phyloP scores from a whole-genome alignment of 176 grass and related monocot genomes.

The Phoenix roebelenii region DNA sequence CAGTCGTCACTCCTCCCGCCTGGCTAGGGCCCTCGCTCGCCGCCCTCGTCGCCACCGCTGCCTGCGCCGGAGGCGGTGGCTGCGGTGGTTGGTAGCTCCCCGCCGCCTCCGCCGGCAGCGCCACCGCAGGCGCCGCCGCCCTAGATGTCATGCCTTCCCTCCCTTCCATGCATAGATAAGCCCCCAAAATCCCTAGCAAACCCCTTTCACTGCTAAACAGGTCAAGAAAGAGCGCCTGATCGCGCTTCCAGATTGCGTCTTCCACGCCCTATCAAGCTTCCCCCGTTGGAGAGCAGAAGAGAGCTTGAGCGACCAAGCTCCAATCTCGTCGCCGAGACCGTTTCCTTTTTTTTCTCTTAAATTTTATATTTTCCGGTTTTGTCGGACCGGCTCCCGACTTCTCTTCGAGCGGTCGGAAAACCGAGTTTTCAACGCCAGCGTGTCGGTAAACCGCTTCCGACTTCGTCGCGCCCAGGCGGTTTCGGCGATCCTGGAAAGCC shows the following conservation, averaged over 20 bases:
- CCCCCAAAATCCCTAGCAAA: not conserved
- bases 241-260: not conserved
- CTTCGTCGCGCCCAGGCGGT: not conserved
- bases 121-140: not conserved
- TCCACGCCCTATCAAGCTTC: constrained; percentile 24
- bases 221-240: no score
- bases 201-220: no score
- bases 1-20: constrained; percentile 20
- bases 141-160: constrained; percentile 22
- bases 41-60: not conserved
- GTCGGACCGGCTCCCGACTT: no score
- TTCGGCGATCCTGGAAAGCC: not conserved
- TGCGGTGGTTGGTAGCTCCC: not conserved
- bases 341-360: not conserved
- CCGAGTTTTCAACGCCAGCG: no score
- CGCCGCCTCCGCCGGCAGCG: not conserved
- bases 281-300: constrained; percentile 36
- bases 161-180: constrained; percentile 43
- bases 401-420: no score
- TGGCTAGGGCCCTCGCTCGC: constrained; percentile 23
- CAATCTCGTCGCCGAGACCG: constrained; percentile 27
- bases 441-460: constrained; percentile 10
- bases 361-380: constrained; percentile 11
- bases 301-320: constrained; percentile 8
- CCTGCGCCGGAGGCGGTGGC: not conserved